Conservation (phyloP, 805 yeast species). For the Brettanomyces sp. region DNA sequence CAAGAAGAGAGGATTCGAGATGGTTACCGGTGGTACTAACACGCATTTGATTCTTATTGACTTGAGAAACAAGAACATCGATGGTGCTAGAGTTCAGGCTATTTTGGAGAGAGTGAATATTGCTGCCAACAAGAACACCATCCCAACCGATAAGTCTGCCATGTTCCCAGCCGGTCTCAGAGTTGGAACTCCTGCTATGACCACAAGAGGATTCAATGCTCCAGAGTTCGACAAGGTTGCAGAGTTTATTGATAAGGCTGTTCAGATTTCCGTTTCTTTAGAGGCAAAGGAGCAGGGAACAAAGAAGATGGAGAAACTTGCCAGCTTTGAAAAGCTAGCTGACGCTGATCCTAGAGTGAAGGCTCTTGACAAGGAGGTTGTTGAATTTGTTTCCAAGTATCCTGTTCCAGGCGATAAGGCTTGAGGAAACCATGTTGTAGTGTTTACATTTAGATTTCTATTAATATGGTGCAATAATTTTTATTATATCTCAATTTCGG, state of each 20-base stretch:
- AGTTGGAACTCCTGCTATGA: constrained; percentile 98
- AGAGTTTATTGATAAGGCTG: constrained; percentile 70
- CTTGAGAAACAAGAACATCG: constrained; percentile 69
- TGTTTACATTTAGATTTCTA: background rate
- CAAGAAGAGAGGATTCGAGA: constrained; percentile 51
- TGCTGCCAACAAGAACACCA: constrained; percentile 92
- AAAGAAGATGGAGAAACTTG: constrained; percentile 49
- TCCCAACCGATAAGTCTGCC: constrained; percentile 95
- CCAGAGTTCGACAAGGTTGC: constrained; percentile 78
- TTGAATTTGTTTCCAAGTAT: constrained; percentile 60
- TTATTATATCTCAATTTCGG: too few species aligned
- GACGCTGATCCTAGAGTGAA: constrained; percentile 53
- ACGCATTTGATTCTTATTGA: constrained; percentile 85
- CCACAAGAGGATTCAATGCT: constrained; percentile 83
- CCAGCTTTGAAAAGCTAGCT: constrained; percentile 64
- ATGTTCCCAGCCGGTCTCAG: constrained; percentile 93
- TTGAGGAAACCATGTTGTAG: too few species aligned
- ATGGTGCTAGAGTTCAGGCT: constrained; percentile 93
- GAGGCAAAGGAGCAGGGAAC: constrained; percentile 51
- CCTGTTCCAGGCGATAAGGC: constrained; percentile 79
- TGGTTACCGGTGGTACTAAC: constrained; percentile 92
- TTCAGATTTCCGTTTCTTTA: constrained; percentile 53
- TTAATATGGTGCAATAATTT: too few species aligned
- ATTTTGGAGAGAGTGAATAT: constrained; percentile 84
- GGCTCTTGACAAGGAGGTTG: constrained; percentile 54